Percentiles rank a stretch among this genome's conserved stretches.
Conservation (phyloP, 2,329 filamentous ascomycete genomes). For the Aspergillus hortae region DNA sequence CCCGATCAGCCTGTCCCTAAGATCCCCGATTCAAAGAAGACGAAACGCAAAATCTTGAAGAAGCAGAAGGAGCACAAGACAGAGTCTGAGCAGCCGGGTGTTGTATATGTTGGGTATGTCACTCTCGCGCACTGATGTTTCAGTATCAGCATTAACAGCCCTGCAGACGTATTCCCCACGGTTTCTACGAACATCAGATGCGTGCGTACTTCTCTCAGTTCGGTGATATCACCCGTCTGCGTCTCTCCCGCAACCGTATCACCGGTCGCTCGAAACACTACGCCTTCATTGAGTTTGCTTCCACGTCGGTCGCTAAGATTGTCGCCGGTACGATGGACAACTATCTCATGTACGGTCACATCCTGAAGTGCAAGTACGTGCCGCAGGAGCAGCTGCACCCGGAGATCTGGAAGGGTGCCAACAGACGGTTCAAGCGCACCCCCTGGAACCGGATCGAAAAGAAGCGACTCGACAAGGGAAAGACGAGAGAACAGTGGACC, state of each 20-base stretch:
- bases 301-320: conserved; percentile 77
- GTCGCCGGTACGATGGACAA: conserved; percentile 96
- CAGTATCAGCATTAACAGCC: conserved; percentile 13
- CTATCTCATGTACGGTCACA: conserved; percentile 91
- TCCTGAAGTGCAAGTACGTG: conserved; percentile 81
- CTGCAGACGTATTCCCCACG: conserved; percentile 72
- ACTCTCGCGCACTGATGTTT: conserved; percentile 3
- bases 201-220: conserved; percentile 91
- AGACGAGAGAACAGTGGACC: conserved; percentile 73
- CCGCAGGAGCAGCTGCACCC: conserved; percentile 73
- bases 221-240: conserved; percentile 71
- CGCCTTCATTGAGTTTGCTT: conserved; percentile 86
- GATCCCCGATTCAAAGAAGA: conserved; percentile 44
- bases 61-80: conserved; percentile 45
- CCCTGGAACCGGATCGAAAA: conserved; percentile 86
- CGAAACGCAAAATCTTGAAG: conserved; percentile 50
- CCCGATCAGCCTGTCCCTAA: conserved; percentile 41
- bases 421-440: conserved; percentile 81
- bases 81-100: conserved; percentile 57
- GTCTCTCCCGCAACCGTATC: conserved; percentile 85
- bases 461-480: conserved; percentile 67
- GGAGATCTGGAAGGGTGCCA: conserved; percentile 84
- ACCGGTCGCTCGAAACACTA: conserved; percentile 91
- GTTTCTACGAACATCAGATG: conserved; percentile 98
- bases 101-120: conserved; percentile 73